Evolutionary conservation across 2,329 filamentous ascomycete genomes (phyloP), one percentile per base, ranked within the genome.

Genomic region (Cladobotryum protrusum): DNA sequence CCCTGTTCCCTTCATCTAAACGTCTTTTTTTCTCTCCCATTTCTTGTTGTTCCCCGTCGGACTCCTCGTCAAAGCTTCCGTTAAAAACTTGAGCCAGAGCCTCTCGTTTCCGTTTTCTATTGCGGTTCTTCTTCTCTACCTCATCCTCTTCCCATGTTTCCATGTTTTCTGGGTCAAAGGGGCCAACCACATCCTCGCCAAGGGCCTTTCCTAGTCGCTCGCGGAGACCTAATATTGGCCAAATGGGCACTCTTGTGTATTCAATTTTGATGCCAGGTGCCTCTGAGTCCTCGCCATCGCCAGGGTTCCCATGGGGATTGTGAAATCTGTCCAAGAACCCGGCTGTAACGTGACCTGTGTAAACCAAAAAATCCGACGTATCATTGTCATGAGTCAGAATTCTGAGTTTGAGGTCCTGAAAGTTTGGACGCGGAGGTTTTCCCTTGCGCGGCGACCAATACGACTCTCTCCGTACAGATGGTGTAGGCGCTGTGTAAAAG

Each of bases 181-280:
- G 45, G 1, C 77, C 77, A 4, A 78, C 73, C 12, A 80, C 56
- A 3, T 79, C 76, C 15, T 64, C 61, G 7, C 78, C 78, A 0
- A 82, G 63, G 3, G 76, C 78, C 54, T 72, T 71, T 36, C 75
- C 76, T 0, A 82, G 66, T 5, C 79, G 72, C 59, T 81, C 77
- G 52, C 74, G 73, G 6, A 82, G 68, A 4, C 78, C 78, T 0
- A 78, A 59, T 5, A 80, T 68, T 0, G 79, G 79, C 76, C 76
- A 81, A 20, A 76, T 68, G 0, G 74, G 73, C 2, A 82, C 74
- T 7, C 69, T 69, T 2, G 67, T 67, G 58, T 75, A 74, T 33
- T 73, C 67, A 17, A 82, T 74, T 34, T 64, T 64, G 52, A 82
- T 63, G 2, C 70, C 69, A 12, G 60, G 52, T 3, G 64, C 43